A percentile compares a stretch with the other conserved stretches of the same genome.
phyloP scores from a whole-genome alignment of 768 basidiomycete genomes.

The Amyloporia xantha region DNA sequence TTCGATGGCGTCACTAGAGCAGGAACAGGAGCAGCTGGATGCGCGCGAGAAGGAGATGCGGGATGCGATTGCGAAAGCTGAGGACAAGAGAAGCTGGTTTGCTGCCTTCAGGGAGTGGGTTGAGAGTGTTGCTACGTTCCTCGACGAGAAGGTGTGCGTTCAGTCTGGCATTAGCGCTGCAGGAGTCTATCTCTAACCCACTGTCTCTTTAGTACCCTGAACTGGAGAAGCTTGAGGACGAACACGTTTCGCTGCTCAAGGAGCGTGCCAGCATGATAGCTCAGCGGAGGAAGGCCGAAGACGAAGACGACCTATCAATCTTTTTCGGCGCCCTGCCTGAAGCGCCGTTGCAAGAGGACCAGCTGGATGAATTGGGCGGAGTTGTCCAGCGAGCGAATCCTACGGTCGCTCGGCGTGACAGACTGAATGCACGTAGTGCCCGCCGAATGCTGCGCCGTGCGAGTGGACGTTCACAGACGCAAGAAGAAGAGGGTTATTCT shows the following conservation, averaged over 20 bases:
- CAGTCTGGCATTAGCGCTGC: no score
- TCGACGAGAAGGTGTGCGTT: constrained; percentile 78
- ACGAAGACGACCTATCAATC: constrained; percentile 70
- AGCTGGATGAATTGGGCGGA: constrained; percentile 60
- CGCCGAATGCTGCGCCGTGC: constrained; percentile 44
- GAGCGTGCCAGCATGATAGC: constrained; percentile 68
- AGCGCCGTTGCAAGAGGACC: constrained; percentile 27
- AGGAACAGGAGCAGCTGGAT: constrained; percentile 51
- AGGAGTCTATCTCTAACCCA: no score
- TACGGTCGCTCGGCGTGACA: constrained; percentile 39
- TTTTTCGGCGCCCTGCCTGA: constrained; percentile 55
- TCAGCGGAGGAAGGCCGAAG: constrained; percentile 65
- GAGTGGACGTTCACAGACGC: constrained; percentile 20
- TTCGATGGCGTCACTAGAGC: constrained; percentile 47
- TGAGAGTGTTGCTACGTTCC: constrained; percentile 75
- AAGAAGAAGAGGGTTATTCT: constrained; percentile 74
- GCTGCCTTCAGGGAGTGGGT: constrained; percentile 71
- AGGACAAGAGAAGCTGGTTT: constrained; percentile 80
- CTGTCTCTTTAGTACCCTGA: constrained; percentile 54
- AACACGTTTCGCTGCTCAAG: constrained; percentile 62
- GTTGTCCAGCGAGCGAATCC: constrained; percentile 40
- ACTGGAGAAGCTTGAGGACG: constrained; percentile 73
- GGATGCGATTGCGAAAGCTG: constrained; percentile 65
- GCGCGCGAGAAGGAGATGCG: constrained; percentile 67
- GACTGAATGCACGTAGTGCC: constrained; percentile 50